Conservation (phyloP, 768 basidiomycete species). For the Leccinum rimulosum region DNA sequence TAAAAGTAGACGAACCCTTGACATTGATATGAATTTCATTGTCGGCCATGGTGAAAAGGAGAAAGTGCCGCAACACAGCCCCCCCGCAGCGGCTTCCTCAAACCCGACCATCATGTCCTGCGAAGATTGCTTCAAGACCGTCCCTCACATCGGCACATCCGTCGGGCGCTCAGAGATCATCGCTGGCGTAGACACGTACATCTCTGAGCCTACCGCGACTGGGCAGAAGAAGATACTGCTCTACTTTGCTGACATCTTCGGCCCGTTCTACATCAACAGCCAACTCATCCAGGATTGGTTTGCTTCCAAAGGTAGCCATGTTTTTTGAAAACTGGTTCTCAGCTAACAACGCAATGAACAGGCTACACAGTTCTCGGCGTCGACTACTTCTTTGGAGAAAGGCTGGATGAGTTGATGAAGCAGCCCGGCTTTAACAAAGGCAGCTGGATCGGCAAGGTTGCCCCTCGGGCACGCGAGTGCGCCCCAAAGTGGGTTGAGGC, state of each 20-base stretch:
- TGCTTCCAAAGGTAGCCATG: constrained; percentile 48
- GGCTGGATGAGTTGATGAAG: constrained; percentile 39
- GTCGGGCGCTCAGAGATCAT: constrained; percentile 35
- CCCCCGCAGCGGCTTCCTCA: background rate
- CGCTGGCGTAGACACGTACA: constrained; percentile 48
- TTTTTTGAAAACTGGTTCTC: background rate
- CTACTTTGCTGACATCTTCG: constrained; percentile 58
- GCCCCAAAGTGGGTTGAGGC: constrained; percentile 53
- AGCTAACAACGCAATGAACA: background rate
- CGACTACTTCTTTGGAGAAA: constrained; percentile 65
- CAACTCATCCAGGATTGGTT: constrained; percentile 64
- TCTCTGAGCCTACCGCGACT: constrained; percentile 42
- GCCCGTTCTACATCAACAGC: constrained; percentile 57
- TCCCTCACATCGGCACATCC: constrained; percentile 51
- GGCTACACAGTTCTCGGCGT: constrained; percentile 55
- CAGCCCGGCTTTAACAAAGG: constrained; percentile 37
- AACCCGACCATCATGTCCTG: constrained; percentile 31
- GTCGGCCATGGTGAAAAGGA: constrained; percentile 48
- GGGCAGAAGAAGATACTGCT: constrained; percentile 47
- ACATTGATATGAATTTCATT: constrained; percentile 64
- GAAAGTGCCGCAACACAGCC: constrained; percentile 11
- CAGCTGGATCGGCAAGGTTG: constrained; percentile 41
- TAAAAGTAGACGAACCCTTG: constrained; percentile 48
- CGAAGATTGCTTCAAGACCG: constrained; percentile 51
- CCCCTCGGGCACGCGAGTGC: constrained; percentile 36